A percentile compares a stretch with the other conserved stretches of the same genome.
phyloP scores from a whole-genome alignment of 2,329 filamentous ascomycete species.

The Verticillium albo-atrum region DNA sequence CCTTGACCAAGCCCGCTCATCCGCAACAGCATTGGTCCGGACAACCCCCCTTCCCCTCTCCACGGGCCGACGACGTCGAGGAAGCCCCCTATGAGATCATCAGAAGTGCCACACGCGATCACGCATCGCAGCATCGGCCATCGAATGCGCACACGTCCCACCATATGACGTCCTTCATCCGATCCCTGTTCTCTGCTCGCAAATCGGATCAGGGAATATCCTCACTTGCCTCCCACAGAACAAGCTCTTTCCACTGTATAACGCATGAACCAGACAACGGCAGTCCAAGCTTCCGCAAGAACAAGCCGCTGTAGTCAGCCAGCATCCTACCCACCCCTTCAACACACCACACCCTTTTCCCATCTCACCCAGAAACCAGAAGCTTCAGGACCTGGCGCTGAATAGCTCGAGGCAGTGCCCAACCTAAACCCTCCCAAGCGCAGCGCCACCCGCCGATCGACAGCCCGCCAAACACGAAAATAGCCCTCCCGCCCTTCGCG shows the following conservation, averaged over 20 bases:
- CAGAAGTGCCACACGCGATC: background rate
- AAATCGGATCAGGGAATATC: background rate
- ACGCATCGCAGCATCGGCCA: background rate
- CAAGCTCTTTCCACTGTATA: background rate
- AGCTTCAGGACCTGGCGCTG: too few species aligned
- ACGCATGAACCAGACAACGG: background rate
- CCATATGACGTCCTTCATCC: background rate
- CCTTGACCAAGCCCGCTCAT: background rate
- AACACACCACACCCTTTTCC: too few species aligned
- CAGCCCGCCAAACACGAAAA: background rate
- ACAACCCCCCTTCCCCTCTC: too few species aligned
- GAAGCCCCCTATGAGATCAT: background rate
- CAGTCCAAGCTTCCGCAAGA: background rate
- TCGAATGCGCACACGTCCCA: background rate
- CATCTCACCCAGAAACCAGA: too few species aligned
- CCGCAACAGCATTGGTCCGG: background rate
- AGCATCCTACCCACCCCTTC: too few species aligned
- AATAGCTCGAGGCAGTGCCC: background rate
- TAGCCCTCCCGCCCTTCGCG: background rate
- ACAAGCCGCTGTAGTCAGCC: too few species aligned
- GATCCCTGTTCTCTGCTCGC: background rate
- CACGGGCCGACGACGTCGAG: too few species aligned
- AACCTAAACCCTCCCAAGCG: background rate
- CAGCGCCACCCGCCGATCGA: background rate
- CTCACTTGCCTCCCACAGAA: background rate